Percentiles rank a stretch among this genome's conserved stretches.
These are phyloP conservation scores for Pythium oligandrum DNA, from an alignment of 352 stramenopile species.

Conservation along the genomic window DNA sequence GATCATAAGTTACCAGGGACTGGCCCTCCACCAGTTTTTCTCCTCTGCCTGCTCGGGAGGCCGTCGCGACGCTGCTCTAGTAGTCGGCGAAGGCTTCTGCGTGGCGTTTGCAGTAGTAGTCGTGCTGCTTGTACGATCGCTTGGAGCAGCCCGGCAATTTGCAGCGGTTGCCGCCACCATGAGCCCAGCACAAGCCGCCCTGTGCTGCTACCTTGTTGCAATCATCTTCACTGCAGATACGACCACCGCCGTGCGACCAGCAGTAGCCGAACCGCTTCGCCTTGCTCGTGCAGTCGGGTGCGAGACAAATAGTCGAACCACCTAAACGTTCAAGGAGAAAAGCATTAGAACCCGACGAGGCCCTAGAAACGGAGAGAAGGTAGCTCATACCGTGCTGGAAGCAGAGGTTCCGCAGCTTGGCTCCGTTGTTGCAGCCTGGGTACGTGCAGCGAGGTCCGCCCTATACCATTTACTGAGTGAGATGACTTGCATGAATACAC, in stretches of 20 bases:
- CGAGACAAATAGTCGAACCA: conserved; percentile 17
- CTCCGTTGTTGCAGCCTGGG: conserved; percentile 15
- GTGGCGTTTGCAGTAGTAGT: conserved; percentile 20
- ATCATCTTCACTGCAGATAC: conserved; percentile 9
- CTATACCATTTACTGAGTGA: neutral
- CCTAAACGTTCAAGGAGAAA: neutral
- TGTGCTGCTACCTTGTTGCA: conserved; percentile 23
- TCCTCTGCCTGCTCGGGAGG: too few relatives aligned
- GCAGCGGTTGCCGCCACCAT: conserved; percentile 26
- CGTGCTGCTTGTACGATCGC: conserved; percentile 18
- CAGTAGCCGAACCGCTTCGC: conserved; percentile 22
- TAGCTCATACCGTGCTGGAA: conserved; percentile 10
- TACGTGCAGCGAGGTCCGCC: conserved; percentile 13
- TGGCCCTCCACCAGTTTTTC: too few relatives aligned
- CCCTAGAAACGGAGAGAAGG: too few relatives aligned
- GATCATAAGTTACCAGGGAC: too few relatives aligned
- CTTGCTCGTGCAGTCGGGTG: conserved; percentile 12
- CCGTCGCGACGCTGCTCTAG: neutral
- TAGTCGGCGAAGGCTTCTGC: conserved; percentile 9
- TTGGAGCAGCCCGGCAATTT: conserved; percentile 20
- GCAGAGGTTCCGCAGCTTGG: conserved; percentile 17
- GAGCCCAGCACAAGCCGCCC: conserved; percentile 25
- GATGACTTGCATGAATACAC: too few relatives aligned
- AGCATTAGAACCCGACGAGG: too few relatives aligned
- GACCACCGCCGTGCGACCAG: conserved; percentile 24